Base-by-base conservation (phyloP, 1,139 yeast genomes). In the Saccharomyces hybrid region DNA sequence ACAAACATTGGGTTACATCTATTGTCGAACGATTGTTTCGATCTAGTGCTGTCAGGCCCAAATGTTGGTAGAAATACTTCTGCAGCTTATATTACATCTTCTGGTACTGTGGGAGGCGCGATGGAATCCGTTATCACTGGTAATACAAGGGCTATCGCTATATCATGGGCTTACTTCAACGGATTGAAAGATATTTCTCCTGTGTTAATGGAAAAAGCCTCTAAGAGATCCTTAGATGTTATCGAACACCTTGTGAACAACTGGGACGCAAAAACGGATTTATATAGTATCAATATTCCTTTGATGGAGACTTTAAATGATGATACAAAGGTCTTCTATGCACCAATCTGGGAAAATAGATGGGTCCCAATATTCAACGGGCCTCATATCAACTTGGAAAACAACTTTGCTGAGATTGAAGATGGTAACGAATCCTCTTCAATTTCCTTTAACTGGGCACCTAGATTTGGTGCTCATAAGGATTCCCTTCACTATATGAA, bases 41-140 rank as follows among this genome's bases (percentile, higher is more conserved):
- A 93, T 71, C 74, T 93, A 59, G 97, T 93, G 3, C 71, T 93
- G 19, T 86, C 96, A 54, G 99, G 99, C 0, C 99, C 99, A 7
- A 93, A 93, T 69, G 93, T 86, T 62, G 99, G 99, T 28, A 82
- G 96, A 66, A 93, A 93, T 70, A 84, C 97, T 2, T 82, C 93
- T 42, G 89, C 95, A n/a, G 80, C 93, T 49, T 93, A 90, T 69
- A 87, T 90, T 55, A 79, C 93, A 65, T 83, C 97, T 9, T 85
- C 95, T 62, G 99, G 99, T n/a, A 93, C 99, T 1, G 87, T 93
- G 28, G 99, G 99, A 27, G 98, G 97, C 1, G 95, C 97, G 0
- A 82, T 91, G 90, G 99, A 93, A 71, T 95, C 93, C 0, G 88
- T 87, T 1, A 81, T 93, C 47, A 84, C 88, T 57, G 91, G 90